Percentiles rank a stretch among this genome's conserved stretches.
Evolutionary conservation across 768 basidiomycete species (phyloP).

Genomic region (Boletus tomentosulus): DNA sequence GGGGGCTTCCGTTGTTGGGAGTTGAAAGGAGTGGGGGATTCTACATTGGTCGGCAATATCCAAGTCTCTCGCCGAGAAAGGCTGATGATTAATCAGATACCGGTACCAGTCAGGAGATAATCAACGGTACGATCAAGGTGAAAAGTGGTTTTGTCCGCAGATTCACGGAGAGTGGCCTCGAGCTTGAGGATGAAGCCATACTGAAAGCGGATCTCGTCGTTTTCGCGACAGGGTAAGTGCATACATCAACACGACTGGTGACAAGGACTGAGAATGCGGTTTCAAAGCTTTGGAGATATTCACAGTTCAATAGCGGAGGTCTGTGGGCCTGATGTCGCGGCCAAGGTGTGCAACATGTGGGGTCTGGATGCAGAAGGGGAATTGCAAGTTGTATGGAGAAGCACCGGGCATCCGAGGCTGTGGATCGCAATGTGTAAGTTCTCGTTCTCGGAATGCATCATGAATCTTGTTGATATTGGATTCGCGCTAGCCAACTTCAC

Average conservation of each 20-base stretch:
- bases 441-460: not conserved
- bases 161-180: conserved; percentile 28
- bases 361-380: conserved; percentile 65
- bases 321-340: conserved; percentile 43
- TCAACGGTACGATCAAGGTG: conserved; percentile 49
- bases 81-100: conserved; percentile 20
- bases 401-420: conserved; percentile 34
- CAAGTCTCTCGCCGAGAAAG: not conserved
- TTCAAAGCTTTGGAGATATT: conserved; percentile 43
- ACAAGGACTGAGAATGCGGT: not conserved
- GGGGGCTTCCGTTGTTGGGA: conserved; percentile 30
- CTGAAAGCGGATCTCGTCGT: conserved; percentile 30
- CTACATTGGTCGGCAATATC: conserved; percentile 33
- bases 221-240: conserved; percentile 32
- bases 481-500: conserved; percentile 15
- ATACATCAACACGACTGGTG: not conserved
- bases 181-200: conserved; percentile 25
- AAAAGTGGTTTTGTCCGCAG: conserved; percentile 33
- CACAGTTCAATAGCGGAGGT: conserved; percentile 37
- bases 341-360: conserved; percentile 54
- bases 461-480: not conserved
- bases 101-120: conserved; percentile 42
- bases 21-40: conserved; percentile 33
- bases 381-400: conserved; percentile 39
- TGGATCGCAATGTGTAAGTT: conserved; percentile 26